These are phyloP conservation scores for Perilla frutescens DNA, from an alignment of 257 asterid species.

Conservation along the genomic window DNA sequence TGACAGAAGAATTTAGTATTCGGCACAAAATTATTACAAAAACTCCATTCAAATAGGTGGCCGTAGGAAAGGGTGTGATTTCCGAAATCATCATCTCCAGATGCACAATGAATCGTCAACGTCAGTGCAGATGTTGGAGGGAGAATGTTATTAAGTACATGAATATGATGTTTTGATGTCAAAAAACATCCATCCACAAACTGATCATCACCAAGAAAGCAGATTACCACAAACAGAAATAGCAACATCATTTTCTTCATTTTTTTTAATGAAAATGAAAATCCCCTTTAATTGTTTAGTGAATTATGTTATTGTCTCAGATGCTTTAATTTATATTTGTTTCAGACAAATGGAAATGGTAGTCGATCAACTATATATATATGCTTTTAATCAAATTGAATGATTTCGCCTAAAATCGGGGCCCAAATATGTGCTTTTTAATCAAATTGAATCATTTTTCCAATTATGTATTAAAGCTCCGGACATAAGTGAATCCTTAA, in stretches of 20 bases:
- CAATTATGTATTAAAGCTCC: no score
- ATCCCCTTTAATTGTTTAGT: no score
- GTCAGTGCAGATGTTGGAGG: not conserved
- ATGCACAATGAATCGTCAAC: conserved; percentile 25
- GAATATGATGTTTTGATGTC: not conserved
- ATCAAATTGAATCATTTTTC: no score
- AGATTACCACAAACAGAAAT: not conserved
- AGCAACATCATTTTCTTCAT: not conserved
- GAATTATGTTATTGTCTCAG: no score
- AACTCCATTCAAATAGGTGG: conserved; percentile 3
- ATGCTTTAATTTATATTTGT: no score
- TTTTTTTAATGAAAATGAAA: no score
- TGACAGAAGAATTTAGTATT: not conserved
- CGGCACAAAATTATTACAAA: not conserved
- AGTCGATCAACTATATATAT: no score
- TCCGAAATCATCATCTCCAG: conserved; percentile 12
- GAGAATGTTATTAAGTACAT: not conserved
- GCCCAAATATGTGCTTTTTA: no score
- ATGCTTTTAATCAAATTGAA: no score
- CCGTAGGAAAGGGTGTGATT: not conserved
- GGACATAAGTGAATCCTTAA: no score
- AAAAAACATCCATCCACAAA: not conserved
- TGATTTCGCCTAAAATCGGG: no score
- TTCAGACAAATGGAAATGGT: no score
- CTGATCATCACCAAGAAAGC: not conserved